A percentile compares a stretch with the other conserved stretches of the same genome.
Evolutionary conservation across 176 grass and related monocot genomes (phyloP).

Genomic region (Cenchrus americanus): DNA sequence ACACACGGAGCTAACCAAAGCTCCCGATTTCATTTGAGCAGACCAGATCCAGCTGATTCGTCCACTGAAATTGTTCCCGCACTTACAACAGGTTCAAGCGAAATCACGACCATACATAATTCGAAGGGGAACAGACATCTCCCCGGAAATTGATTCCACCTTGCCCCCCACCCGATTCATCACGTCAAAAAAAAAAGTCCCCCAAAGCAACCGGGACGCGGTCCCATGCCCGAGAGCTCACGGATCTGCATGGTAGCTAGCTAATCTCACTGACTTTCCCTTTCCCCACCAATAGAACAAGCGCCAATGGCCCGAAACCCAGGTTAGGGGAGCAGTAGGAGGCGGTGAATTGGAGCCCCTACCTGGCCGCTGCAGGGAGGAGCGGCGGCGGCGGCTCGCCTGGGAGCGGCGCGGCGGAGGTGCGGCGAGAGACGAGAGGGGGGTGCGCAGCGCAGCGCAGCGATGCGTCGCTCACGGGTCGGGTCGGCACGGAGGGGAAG

Average conservation of each 20-base stretch:
- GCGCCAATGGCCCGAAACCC: background rate
- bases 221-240: background rate
- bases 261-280: constrained; percentile 28
- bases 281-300: background rate
- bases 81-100: background rate
- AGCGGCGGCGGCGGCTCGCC: background rate
- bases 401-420: background rate
- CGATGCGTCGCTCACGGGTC: constrained; percentile 45
- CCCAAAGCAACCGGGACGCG: background rate
- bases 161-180: constrained; percentile 27
- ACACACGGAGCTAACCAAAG: background rate
- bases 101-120: background rate
- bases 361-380: constrained; percentile 41
- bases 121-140: background rate
- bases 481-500: background rate
- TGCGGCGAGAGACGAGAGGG: background rate
- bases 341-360: background rate
- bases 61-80: background rate
- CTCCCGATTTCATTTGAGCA: background rate
- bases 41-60: constrained; percentile 32
- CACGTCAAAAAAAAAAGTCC: background rate
- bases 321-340: background rate
- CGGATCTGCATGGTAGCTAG: constrained; percentile 26
- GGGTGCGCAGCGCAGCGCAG: background rate
- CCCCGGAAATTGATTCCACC: background rate